Base-by-base conservation (phyloP, 371 early-diverging fungal species). In the Cokeromyces recurvatus region DNA sequence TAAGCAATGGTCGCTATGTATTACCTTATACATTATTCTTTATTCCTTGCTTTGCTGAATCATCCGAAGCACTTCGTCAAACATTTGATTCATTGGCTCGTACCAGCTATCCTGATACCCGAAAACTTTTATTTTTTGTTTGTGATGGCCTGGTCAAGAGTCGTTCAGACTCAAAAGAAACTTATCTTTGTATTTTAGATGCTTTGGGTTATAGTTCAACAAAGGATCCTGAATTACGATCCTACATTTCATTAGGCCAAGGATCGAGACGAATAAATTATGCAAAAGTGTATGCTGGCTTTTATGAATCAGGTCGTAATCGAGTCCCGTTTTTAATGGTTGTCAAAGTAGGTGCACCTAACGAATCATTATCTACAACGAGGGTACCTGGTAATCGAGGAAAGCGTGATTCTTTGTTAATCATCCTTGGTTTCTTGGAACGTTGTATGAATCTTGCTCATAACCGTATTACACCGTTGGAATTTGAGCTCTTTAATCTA, bases 11-110 rank as follows among this genome's bases (percentile, higher is more conserved):
- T n/a, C 32, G 37, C 4, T 22, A 27, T 6, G 15, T 42, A 16
- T 38, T 23, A 25, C 72, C 76, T 9, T 53, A 64, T 43, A 59
- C 61, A 1, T 53, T 71, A 12, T 41, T 75, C 12, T 53, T 71
- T 51, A 54, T 71, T 16, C 72, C 76, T 24, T 75, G 72, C 32
- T 70, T 59, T 38, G 52, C 70, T 2, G 76, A 75, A 45, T 40
- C 67, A 10, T 41, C 67, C n/a, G 65, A 67, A 4, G 59, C 52
- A 1, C 38, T 79, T 38, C 61, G 57, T 19, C 63, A 69, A 20
- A 74, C 79, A 3, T 46, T 81, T 3, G 75, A 77, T 35, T 66
- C 79, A 0, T 56, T 81, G n/a, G 79, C 70, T 5, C 34, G 72
- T 3, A 57, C 70, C 4, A 64, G 59, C 32, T 68, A 77, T 45